Evolutionary conservation across 768 basidiomycete species (phyloP).

Genomic region (Boletus rubescentipes): DNA sequence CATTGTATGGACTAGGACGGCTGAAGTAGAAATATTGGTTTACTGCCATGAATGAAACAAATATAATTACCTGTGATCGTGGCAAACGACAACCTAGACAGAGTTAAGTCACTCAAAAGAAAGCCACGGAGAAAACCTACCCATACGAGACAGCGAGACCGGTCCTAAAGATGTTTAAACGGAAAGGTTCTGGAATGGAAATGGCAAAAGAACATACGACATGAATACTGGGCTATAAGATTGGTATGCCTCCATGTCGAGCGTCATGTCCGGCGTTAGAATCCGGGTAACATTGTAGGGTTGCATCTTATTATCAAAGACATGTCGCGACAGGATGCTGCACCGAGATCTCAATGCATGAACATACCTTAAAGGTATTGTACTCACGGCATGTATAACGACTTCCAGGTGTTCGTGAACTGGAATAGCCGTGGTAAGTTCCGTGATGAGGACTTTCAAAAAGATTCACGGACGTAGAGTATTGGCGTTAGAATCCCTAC

Average conservation of each 20-base stretch:
- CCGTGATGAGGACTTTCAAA: constrained; percentile 33
- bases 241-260: constrained; percentile 53
- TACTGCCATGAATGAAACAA: not conserved
- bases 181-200: not conserved
- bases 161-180: constrained; percentile 12
- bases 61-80: constrained; percentile 59
- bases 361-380: not conserved
- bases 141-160: constrained; percentile 32
- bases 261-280: constrained; percentile 49
- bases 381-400: constrained; percentile 57
- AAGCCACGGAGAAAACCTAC: constrained; percentile 7
- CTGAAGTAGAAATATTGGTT: constrained; percentile 6
- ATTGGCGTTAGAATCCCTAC: constrained; percentile 36
- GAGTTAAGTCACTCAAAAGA: constrained; percentile 29
- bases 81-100: constrained; percentile 76
- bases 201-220: constrained; percentile 32
- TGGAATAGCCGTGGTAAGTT: constrained; percentile 4
- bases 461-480: constrained; percentile 48
- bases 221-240: constrained; percentile 62
- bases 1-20: constrained; percentile 32
- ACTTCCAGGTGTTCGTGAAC: constrained; percentile 66
- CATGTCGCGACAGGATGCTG: constrained; percentile 58
- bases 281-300: constrained; percentile 61
- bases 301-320: constrained; percentile 59
- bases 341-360: not conserved